phyloP scores from a whole-genome alignment of 129 eudicot species.

The Oenanthe sinensis region DNA sequence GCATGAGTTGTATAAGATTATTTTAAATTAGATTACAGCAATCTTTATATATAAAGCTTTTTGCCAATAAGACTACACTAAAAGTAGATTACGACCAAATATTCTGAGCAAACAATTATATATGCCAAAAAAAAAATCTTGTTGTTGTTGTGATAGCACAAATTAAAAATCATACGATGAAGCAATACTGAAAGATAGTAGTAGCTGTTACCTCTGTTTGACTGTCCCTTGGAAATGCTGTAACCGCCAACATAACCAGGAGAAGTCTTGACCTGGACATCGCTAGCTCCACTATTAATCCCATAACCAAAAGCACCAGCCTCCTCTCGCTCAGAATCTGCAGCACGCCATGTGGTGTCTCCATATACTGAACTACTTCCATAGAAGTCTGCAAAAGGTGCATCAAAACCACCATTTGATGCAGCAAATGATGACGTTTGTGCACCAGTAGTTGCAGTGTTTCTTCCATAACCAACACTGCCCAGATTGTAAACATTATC shows the following conservation, averaged over 20 bases:
- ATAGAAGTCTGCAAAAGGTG: slow-evolving; percentile 50
- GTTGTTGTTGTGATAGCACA: background rate
- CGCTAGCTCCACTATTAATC: slow-evolving; percentile 38
- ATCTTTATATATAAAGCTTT: background rate
- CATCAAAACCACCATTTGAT: slow-evolving; percentile 49
- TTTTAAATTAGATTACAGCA: background rate
- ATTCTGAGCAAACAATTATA: background rate
- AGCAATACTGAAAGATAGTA: background rate
- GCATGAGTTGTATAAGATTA: background rate
- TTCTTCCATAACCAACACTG: slow-evolving; percentile 50
- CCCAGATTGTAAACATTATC: slow-evolving; percentile 39
- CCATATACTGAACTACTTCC: slow-evolving; percentile 43
- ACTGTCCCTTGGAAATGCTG: slow-evolving; percentile 37
- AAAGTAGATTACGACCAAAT: background rate
- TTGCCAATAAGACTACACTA: background rate
- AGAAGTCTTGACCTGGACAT: slow-evolving; percentile 32
- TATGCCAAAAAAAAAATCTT: no score
- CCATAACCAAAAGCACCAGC: slow-evolving; percentile 62
- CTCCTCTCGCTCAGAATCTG: slow-evolving; percentile 42
- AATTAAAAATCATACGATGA: no score
- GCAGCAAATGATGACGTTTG: slow-evolving; percentile 34
- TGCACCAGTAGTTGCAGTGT: slow-evolving; percentile 24
- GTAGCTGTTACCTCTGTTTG: slow-evolving; percentile 41
- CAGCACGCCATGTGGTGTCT: slow-evolving; percentile 57
- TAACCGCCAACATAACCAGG: slow-evolving; percentile 59